Evolutionary conservation across 345 rosid genomes (phyloP).

Genomic region (Rhodamnia argentea): DNA sequence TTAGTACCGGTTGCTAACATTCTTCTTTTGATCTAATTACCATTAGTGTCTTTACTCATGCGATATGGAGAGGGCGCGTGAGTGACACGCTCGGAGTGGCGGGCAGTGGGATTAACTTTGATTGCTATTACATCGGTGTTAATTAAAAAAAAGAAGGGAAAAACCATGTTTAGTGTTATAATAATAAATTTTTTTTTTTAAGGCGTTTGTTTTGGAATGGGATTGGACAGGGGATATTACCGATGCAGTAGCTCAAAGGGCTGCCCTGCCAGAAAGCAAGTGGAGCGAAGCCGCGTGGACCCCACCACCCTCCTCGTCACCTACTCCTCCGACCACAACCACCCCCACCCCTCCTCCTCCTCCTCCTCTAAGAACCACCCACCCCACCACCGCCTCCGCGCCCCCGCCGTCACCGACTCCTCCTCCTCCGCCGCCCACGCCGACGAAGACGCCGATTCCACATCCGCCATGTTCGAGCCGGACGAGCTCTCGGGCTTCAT

Average conservation of each 20-base stretch:
- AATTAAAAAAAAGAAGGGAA: not conserved
- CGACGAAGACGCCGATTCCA: not conserved
- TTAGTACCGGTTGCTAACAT: not conserved
- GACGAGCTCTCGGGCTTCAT: constrained; percentile 8
- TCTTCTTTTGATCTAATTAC: not conserved
- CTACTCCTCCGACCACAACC: constrained; percentile 67
- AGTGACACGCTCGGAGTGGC: not conserved
- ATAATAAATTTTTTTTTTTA: not conserved
- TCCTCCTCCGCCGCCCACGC: not conserved
- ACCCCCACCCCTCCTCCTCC: constrained; percentile 47
- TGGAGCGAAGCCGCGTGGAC: constrained; percentile 64
- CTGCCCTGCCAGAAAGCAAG: constrained; percentile 78
- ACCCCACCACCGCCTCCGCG: constrained; percentile 27
- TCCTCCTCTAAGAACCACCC: constrained; percentile 28
- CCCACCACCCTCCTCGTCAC: constrained; percentile 48
- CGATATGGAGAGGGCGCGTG: not conserved
- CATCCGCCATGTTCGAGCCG: not conserved
- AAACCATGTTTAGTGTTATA: not conserved
- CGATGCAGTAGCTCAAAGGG: constrained; percentile 77
- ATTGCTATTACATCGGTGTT: not conserved
- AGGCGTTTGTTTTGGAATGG: not conserved
- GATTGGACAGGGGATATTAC: constrained; percentile 54
- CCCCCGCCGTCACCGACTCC: constrained; percentile 16
- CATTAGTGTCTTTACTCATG: not conserved
- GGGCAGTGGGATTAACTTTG: not conserved